phyloP scores from a whole-genome alignment of 116 monocot species.

The Cymodocea nodosa region DNA sequence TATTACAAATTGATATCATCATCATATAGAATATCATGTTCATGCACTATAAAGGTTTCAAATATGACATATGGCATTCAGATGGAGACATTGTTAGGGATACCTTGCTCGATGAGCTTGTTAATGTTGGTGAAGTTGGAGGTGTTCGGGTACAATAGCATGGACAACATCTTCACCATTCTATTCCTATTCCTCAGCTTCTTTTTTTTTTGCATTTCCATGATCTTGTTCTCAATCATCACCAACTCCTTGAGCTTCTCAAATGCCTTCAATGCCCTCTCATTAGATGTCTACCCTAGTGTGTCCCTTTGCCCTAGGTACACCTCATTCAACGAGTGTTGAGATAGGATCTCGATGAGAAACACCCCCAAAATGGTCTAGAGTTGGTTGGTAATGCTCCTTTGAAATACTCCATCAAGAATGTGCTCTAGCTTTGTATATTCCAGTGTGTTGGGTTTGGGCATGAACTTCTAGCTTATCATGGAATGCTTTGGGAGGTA shows the following conservation, averaged over 20 bases:
- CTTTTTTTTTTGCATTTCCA: slow-evolving; percentile 19
- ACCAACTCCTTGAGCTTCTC: slow-evolving; percentile 29
- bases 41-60: too few relatives aligned
- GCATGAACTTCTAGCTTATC: slow-evolving; percentile 49
- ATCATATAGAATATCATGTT: too few relatives aligned
- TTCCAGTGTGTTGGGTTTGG: slow-evolving; percentile 28
- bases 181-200: slow-evolving; percentile 48
- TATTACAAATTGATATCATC: too few relatives aligned
- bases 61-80: slow-evolving; percentile 1
- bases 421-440: slow-evolving; percentile 19
- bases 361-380: slow-evolving; percentile 32
- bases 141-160: slow-evolving; percentile 37
- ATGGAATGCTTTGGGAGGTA: slow-evolving; percentile 62
- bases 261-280: slow-evolving; percentile 22
- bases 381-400: slow-evolving; percentile 34
- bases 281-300: slow-evolving; percentile 23
- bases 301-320: slow-evolving; percentile 47
- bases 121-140: slow-evolving; percentile 1
- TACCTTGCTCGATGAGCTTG: slow-evolving; percentile 34
- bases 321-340: slow-evolving; percentile 56
- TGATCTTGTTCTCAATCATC: slow-evolving; percentile 32
- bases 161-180: slow-evolving; percentile 42
- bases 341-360: slow-evolving; percentile 49
- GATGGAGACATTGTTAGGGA: slow-evolving; percentile 63
- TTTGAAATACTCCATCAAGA: slow-evolving; percentile 32